These are phyloP conservation scores for Gloeostereum incarnatum DNA, from an alignment of 768 basidiomycete species.

Conservation along the genomic window DNA sequence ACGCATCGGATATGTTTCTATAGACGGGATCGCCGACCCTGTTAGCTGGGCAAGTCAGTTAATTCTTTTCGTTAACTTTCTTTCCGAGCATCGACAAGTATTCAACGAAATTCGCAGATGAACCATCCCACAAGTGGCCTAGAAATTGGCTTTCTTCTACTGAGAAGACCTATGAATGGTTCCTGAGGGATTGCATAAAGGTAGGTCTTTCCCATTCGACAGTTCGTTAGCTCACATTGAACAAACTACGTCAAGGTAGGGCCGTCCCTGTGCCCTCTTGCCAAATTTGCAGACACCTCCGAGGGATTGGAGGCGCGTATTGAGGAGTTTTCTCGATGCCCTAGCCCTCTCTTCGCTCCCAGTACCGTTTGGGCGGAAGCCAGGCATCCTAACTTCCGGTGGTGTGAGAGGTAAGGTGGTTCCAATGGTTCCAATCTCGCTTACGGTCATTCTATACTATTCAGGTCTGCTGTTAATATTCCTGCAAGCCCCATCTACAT, in stretches of 20 bases:
- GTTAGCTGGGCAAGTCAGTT: constrained; percentile 13
- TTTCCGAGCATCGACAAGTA: neutral
- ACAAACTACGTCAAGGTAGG: constrained; percentile 8
- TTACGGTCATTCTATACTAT: neutral
- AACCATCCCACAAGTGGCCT: constrained; percentile 15
- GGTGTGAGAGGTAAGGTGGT: constrained; percentile 10
- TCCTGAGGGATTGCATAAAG: constrained; percentile 11
- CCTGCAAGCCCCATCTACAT: constrained; percentile 11
- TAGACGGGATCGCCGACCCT: constrained; percentile 15
- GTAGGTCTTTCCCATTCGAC: neutral
- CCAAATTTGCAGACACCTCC: constrained; percentile 7
- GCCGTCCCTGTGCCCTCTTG: constrained; percentile 11
- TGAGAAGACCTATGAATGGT: constrained; percentile 14
- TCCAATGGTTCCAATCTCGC: too few relatives aligned
- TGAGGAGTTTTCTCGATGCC: constrained; percentile 14
- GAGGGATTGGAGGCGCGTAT: constrained; percentile 7
- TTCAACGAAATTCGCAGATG: constrained; percentile 8
- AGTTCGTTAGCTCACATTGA: neutral
- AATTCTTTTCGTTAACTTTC: neutral
- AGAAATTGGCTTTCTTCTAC: constrained; percentile 12
- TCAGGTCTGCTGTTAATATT: constrained; percentile 9
- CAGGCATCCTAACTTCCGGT: constrained; percentile 14
- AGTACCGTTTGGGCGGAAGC: constrained; percentile 9
- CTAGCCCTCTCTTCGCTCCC: constrained; percentile 11
- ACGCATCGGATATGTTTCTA: constrained; percentile 12